Evolutionary conservation across 805 yeast species (phyloP), one percentile per base, ranked within the genome.

Genomic region (Pichia scutulata): DNA sequence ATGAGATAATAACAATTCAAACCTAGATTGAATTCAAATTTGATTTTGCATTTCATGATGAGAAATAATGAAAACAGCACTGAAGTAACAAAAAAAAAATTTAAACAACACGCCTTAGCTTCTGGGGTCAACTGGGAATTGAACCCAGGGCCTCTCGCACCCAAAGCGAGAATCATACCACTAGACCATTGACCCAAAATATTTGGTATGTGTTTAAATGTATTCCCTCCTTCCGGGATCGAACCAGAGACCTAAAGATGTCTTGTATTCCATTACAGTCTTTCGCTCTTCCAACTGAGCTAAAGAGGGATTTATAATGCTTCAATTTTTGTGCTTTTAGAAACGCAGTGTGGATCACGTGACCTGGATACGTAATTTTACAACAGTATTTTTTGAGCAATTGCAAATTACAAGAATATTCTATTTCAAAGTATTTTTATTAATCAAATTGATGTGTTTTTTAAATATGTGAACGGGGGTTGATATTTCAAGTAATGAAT

Each of bases 101-200:
- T 25, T n/a, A 25, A 41, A 25, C 19, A 41, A n/a, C 44, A 18
- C 25, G 18, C 6, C 9, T 18, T 1, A 25, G 10, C 25, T 9
- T 2, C 7, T 30, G 66, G 67, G 67, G 67, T 60, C 61, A 56
- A 58, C 67, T 71, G 76, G 76, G 76, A 72, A 72, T 72, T 70
- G 76, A 72, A 72, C 76, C 76, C 76, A 71, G 76, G 76, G 74
- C 76, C 75, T 72, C 75, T 69, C 72, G 72, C 74, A 63, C 77
- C 77, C 77, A 71, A 72, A 73, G 75, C 77, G 73, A 70, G 76
- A 73, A 73, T 73, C 77, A 73, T 73, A 73, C 77, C 77, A 72
- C 77, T 73, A 73, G 77, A 73, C 77, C 77, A 73, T 57, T 58
- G 44, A 55, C 62, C 62, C 61, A 16, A 5, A 42, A n/a, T n/a